phyloP scores from a whole-genome alignment of 2,329 filamentous ascomycete genomes.

The Microsporum ferrugineum region DNA sequence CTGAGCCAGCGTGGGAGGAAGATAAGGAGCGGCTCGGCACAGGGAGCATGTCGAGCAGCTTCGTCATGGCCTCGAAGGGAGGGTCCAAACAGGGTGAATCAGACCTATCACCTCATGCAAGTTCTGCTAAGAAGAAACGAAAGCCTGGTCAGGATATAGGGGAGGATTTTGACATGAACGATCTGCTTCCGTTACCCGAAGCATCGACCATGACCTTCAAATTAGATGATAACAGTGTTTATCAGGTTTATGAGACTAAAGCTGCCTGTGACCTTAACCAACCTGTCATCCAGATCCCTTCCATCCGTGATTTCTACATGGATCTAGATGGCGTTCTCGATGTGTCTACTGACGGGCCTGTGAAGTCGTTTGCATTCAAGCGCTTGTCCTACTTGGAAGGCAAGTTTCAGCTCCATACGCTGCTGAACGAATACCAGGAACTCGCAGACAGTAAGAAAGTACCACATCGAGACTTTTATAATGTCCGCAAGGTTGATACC shows the following conservation, averaged over 20 bases:
- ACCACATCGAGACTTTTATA: slow-evolving; percentile 97
- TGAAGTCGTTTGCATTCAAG: slow-evolving; percentile 93
- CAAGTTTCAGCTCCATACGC: slow-evolving; percentile 87
- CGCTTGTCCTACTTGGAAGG: slow-evolving; percentile 91
- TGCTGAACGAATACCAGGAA: slow-evolving; percentile 95
- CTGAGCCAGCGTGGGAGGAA: slow-evolving; percentile 78
- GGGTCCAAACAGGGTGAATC: slow-evolving; percentile 20
- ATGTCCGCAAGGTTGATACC: slow-evolving; percentile 95
- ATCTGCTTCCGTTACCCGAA: slow-evolving; percentile 62
- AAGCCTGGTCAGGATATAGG: slow-evolving; percentile 87
- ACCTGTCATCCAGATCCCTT: slow-evolving; percentile 75
- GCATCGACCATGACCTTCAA: slow-evolving; percentile 61
- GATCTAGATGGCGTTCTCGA: slow-evolving; percentile 77
- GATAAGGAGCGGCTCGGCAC: slow-evolving; percentile 37
- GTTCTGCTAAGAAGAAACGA: slow-evolving; percentile 47
- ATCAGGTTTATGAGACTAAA: slow-evolving; percentile 73
- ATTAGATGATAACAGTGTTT: slow-evolving; percentile 76
- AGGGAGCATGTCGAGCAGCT: slow-evolving; percentile 22
- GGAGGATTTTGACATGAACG: slow-evolving; percentile 76
- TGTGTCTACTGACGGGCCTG: slow-evolving; percentile 89
- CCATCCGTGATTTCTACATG: slow-evolving; percentile 89
- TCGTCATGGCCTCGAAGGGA: slow-evolving; percentile 14
- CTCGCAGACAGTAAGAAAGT: slow-evolving; percentile 96
- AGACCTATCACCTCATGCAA: slow-evolving; percentile 30
- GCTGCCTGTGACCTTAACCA: slow-evolving; percentile 50